Conservation (phyloP, 164 flowering plant genomes). For the Tetracentron sinense region DNA sequence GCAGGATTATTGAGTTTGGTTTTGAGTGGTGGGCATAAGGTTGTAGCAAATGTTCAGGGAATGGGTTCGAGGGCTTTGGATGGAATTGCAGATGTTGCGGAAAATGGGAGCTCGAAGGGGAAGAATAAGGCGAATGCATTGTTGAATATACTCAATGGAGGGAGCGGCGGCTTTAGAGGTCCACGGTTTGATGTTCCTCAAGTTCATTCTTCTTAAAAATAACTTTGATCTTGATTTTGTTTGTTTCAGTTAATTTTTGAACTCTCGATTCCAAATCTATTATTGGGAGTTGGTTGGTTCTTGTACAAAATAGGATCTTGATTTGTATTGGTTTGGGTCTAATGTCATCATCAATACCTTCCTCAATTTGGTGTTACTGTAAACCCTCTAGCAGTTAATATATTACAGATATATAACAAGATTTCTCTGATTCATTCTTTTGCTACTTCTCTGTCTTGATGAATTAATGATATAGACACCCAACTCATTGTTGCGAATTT, state of each 20-base stretch:
- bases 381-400: background rate
- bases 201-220: background rate
- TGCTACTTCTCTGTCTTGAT: too few species aligned
- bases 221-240: background rate
- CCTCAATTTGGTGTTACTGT: background rate
- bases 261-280: too few species aligned
- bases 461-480: too few species aligned
- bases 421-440: background rate
- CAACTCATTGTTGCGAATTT: too few species aligned
- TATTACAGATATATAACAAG: background rate
- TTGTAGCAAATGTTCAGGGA: slow-evolving; percentile 34
- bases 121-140: slow-evolving; percentile 53
- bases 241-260: background rate
- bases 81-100: slow-evolving; percentile 53
- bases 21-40: slow-evolving; percentile 49
- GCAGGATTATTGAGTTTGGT: slow-evolving; percentile 70
- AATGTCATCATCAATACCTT: background rate
- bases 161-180: background rate
- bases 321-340: background rate
- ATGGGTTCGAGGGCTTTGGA: slow-evolving; percentile 34
- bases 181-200: slow-evolving; percentile 9
- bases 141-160: slow-evolving; percentile 38
- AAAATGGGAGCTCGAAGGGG: slow-evolving; percentile 61
- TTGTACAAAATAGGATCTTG: slow-evolving; percentile 3
- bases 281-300: background rate